Conservation (phyloP, 176 grass and related monocot species). For the Ensete glaucum region DNA sequence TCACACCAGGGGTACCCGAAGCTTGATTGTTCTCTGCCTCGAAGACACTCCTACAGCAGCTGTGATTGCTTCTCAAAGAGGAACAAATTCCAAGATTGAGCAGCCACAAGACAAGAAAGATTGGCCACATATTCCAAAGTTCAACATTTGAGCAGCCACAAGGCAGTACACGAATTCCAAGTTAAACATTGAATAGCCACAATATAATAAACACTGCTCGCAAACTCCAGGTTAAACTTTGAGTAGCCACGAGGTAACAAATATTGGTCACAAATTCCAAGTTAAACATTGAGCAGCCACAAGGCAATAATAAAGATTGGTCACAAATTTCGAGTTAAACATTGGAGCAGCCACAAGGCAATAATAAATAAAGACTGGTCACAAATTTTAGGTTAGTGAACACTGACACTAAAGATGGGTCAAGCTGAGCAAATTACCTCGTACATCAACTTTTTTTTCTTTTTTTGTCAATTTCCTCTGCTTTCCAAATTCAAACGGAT, state of each 20-base stretch:
- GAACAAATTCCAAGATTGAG: constrained; percentile 7
- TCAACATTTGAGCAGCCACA: not conserved
- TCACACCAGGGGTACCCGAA: constrained; percentile 75
- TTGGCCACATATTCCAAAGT: not conserved
- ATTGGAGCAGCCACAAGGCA: not conserved
- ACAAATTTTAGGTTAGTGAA: not conserved
- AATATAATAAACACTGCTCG: constrained; percentile 28
- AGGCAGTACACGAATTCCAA: not conserved
- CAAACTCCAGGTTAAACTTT: constrained; percentile 41
- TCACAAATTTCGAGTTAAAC: constrained; percentile 51
- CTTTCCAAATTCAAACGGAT: too few species aligned
- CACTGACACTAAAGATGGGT: too few species aligned
- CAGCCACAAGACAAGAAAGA: too few species aligned
- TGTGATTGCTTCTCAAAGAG: constrained; percentile 47
- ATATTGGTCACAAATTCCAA: not conserved
- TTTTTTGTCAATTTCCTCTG: too few species aligned
- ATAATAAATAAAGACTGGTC: not conserved
- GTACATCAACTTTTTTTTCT: too few species aligned
- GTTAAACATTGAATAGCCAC: too few species aligned
- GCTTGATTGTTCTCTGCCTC: constrained; percentile 50
- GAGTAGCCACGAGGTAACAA: constrained; percentile 1
- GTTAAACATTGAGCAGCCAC: too few species aligned
- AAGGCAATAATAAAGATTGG: constrained; percentile 17
- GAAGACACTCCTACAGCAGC: constrained; percentile 70
- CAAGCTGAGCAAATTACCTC: too few species aligned